A percentile compares a stretch with the other conserved stretches of the same genome.
These are phyloP conservation scores for Rosellinia necatrix DNA, from an alignment of 2,329 filamentous ascomycete species.

Conservation along the genomic window DNA sequence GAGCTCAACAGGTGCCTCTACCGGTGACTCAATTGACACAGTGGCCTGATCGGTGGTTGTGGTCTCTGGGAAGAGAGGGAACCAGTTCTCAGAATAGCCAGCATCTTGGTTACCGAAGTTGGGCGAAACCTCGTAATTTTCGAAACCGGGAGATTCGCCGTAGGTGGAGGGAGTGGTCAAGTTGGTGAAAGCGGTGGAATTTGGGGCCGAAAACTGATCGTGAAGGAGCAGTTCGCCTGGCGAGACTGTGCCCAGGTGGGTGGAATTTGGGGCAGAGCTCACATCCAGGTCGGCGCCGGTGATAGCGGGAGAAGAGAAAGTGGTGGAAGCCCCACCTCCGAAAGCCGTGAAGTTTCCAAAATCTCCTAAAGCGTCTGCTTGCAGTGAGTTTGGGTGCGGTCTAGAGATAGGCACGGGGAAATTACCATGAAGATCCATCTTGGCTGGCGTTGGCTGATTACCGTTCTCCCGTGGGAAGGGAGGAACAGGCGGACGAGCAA, in stretches of 20 bases:
- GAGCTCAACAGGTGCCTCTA: conserved; percentile 52
- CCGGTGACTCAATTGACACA: conserved; percentile 48
- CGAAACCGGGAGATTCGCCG: conserved; percentile 76
- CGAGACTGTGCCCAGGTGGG: conserved; percentile 74
- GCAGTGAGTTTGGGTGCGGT: conserved; percentile 40
- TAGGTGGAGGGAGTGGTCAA: conserved; percentile 83
- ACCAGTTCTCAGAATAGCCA: conserved; percentile 64
- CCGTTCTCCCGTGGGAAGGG: conserved; percentile 67
- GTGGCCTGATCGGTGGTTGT: conserved; percentile 31
- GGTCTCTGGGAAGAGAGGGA: conserved; percentile 69
- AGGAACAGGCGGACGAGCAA: conserved; percentile 70
- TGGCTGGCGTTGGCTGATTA: conserved; percentile 50
- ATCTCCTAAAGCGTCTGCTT: conserved; percentile 58
- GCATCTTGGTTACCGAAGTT: conserved; percentile 69
- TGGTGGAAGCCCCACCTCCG: conserved; percentile 54
- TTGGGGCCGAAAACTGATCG: conserved; percentile 75
- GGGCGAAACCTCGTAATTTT: conserved; percentile 78
- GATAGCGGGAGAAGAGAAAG: conserved; percentile 58
- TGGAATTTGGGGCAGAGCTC: conserved; percentile 53
- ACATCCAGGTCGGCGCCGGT: conserved; percentile 56
- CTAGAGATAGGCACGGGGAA: conserved; percentile 16
- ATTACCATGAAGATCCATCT: conserved; percentile 64
- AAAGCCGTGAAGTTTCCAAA: conserved; percentile 63
- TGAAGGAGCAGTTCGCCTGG: conserved; percentile 79
- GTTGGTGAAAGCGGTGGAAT: conserved; percentile 80